phyloP scores from a whole-genome alignment of 257 asterid species.

The Jacaranda mimosifolia region DNA sequence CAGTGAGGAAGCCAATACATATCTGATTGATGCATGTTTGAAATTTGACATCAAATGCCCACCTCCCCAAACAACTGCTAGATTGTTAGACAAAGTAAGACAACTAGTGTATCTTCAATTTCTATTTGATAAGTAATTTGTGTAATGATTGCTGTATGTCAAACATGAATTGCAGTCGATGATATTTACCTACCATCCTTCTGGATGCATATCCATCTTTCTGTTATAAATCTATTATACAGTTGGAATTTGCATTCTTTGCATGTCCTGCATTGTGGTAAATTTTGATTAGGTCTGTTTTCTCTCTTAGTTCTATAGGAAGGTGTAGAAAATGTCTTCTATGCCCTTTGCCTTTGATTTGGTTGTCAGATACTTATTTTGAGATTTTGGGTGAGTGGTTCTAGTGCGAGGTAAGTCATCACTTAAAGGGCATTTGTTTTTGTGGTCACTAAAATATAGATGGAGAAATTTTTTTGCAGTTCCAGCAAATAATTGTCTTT shows the following conservation, averaged over 20 bases:
- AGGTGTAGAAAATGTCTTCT: neutral
- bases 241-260: neutral
- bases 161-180: neutral
- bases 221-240: neutral
- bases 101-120: neutral
- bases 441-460: neutral
- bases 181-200: neutral
- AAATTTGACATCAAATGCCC: constrained; percentile 87
- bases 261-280: neutral
- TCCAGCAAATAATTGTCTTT: neutral
- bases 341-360: neutral
- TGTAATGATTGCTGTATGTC: neutral
- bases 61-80: constrained; percentile 88
- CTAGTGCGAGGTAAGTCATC: too few species aligned
- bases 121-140: constrained; percentile 7
- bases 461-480: neutral
- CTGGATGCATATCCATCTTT: neutral
- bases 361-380: neutral
- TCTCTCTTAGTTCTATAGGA: neutral
- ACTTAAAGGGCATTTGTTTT: neutral
- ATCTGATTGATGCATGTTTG: constrained; percentile 74
- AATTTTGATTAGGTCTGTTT: constrained; percentile 35
- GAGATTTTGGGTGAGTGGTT: too few species aligned
- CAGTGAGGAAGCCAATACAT: constrained; percentile 78
- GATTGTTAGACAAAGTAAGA: constrained; percentile 85